phyloP scores from a whole-genome alignment of 1,284 basidiomycete genomes.

The Cutaneotrichosporon spelunceum region DNA sequence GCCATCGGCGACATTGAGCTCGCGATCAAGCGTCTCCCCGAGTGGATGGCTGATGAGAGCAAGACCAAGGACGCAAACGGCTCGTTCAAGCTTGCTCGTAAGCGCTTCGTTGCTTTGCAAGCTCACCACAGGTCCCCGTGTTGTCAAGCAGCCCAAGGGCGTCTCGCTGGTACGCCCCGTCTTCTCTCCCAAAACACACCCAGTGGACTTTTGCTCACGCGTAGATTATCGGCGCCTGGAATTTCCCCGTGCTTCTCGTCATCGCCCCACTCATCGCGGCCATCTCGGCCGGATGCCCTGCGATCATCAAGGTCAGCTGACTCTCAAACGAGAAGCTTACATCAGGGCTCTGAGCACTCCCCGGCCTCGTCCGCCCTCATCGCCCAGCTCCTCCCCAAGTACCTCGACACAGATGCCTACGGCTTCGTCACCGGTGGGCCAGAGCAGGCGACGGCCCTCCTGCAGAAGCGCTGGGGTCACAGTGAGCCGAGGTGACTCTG shows the following conservation, averaged over 20 bases:
- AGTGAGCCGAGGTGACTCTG: slow-evolving; percentile 56
- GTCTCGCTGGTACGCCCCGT: slow-evolving; percentile 59
- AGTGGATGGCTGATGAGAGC: slow-evolving; percentile 70
- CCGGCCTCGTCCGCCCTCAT: slow-evolving; percentile 65
- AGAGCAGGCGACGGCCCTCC: slow-evolving; percentile 69
- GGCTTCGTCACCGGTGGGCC: slow-evolving; percentile 73
- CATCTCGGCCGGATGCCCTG: slow-evolving; percentile 74
- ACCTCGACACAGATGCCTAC: slow-evolving; percentile 71
- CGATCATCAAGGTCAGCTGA: slow-evolving; percentile 60
- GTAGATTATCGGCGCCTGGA: slow-evolving; percentile 52
- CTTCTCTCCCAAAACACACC: background rate
- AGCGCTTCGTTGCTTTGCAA: slow-evolving; percentile 6
- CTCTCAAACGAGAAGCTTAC: slow-evolving; percentile 11
- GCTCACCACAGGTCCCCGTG: slow-evolving; percentile 62
- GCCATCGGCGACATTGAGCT: slow-evolving; percentile 62
- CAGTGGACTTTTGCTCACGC: slow-evolving; percentile 13
- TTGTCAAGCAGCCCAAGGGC: slow-evolving; percentile 74
- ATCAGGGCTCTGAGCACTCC: slow-evolving; percentile 68
- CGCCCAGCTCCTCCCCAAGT: slow-evolving; percentile 70
- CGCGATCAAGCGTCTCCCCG: slow-evolving; percentile 65
- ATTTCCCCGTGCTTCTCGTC: slow-evolving; percentile 58
- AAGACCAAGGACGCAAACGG: slow-evolving; percentile 56
- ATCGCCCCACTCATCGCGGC: slow-evolving; percentile 65
- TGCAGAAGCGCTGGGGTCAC: slow-evolving; percentile 82
- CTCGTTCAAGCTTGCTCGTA: slow-evolving; percentile 44